Evolutionary conservation across 306 rosid genomes (phyloP).

Genomic region (Aeschynomene evenia): DNA sequence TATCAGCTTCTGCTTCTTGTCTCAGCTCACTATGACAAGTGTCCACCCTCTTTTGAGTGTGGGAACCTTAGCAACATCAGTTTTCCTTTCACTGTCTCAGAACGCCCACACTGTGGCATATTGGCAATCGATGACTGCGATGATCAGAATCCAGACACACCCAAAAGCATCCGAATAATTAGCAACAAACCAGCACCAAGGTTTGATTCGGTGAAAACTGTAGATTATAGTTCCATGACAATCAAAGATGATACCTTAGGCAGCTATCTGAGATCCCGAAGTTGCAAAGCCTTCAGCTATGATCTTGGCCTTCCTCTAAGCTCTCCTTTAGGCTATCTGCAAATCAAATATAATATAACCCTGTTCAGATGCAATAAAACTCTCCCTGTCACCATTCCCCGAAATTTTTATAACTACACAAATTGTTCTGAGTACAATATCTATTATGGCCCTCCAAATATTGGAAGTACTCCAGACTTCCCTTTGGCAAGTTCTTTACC

Average conservation of each 20-base stretch:
- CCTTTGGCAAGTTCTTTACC: neutral
- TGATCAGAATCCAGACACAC: neutral
- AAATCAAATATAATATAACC: neutral
- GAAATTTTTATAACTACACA: neutral
- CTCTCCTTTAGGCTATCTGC: constrained; percentile 17
- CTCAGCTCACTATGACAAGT: constrained; percentile 10
- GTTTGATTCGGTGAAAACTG: neutral
- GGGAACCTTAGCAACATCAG: neutral
- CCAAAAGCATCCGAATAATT: constrained; percentile 25
- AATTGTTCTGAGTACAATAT: neutral
- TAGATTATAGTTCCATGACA: neutral
- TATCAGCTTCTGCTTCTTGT: neutral
- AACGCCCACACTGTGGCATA: constrained; percentile 29
- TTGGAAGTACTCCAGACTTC: neutral
- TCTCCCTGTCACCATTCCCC: neutral
- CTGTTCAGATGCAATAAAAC: constrained; percentile 32
- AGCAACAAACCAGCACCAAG: neutral
- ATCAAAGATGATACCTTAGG: neutral
- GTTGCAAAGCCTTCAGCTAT: constrained; percentile 15
- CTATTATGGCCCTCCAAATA: constrained; percentile 2
- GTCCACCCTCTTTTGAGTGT: constrained; percentile 24
- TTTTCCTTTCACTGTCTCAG: constrained; percentile 34
- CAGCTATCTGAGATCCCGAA: neutral
- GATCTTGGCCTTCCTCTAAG: constrained; percentile 12
- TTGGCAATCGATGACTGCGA: constrained; percentile 20